phyloP scores from a whole-genome alignment of 495 filamentous ascomycete genomes.

The Aspergillus leporis region DNA sequence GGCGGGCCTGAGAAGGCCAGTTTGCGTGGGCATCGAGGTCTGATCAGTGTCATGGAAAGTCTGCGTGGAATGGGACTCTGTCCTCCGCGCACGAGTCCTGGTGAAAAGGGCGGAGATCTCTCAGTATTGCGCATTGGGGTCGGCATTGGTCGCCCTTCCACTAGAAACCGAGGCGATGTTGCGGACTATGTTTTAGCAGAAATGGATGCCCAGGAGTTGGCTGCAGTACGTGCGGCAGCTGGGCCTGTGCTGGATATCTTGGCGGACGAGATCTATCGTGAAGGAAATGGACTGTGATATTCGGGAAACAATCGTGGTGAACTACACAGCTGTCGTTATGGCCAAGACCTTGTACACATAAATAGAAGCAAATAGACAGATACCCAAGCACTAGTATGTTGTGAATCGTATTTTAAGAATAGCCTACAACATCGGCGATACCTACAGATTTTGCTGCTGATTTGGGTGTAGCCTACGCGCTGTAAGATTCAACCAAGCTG shows the following conservation, averaged over 20 bases:
- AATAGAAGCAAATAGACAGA: constrained; percentile 10
- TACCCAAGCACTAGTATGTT: not conserved
- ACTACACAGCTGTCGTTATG: not conserved
- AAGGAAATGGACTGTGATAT: constrained; percentile 13
- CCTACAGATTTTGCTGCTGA: too few species aligned
- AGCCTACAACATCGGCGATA: too few species aligned
- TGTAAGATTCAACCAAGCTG: too few species aligned
- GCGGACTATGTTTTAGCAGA: constrained; percentile 67
- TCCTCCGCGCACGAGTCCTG: constrained; percentile 16
- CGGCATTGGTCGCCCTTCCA: constrained; percentile 70
- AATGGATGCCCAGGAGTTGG: constrained; percentile 53
- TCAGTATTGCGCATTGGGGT: constrained; percentile 59
- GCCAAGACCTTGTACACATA: constrained; percentile 5
- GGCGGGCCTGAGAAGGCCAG: constrained; percentile 53
- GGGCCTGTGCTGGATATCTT: constrained; percentile 52
- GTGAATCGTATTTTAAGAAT: too few species aligned
- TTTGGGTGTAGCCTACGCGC: too few species aligned
- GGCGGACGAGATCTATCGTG: constrained; percentile 41
- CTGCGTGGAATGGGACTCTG: constrained; percentile 41
- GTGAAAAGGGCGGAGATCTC: constrained; percentile 29
- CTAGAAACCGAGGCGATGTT: constrained; percentile 56
- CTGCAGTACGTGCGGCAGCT: constrained; percentile 50
- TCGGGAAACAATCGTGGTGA: not conserved
- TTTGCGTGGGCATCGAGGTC: constrained; percentile 73
- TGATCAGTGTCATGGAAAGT: constrained; percentile 63